Evolutionary conservation across 768 basidiomycete species (phyloP), one percentile per base, ranked within the genome.

Genomic region (Suillus clintonianus): DNA sequence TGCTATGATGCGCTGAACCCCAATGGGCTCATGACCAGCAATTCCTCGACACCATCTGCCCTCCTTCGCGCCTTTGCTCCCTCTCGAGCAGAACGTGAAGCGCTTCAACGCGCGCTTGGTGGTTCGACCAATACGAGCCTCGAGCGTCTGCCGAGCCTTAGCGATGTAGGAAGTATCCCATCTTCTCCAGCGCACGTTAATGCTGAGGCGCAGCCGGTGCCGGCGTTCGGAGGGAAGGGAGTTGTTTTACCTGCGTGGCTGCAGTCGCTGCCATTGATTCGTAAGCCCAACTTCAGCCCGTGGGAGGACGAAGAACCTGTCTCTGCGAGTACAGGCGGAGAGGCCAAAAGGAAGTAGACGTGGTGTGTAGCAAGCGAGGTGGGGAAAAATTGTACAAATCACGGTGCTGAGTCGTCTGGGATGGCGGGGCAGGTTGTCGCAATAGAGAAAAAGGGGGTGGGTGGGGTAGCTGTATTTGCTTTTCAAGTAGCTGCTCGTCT

Each of bases 1-100:
- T 67, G 78, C 8, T 87, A 81, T 68, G 87, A 88, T 64, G 84
- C 83, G 19, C 77, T 89, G 41, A 88, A 88, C 69, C 87, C 88
- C 11, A 87, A 82, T 48, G 86, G 88, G n/a, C 76, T 85, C 54
- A 66, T 78, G 50, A 64, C 81, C 5, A 72, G 78, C 55, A 47
- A 67, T 0, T 71, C 82, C 3, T 82, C 86, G 5, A 80, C 82
- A 11, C 83, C 72, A 54, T 80, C 76, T 53, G 84, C 83, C 36
- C 76, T 87, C 24, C 80, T 92, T 62, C 91, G 90, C 70, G 93
- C 92, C 19, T 95, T 95, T 74, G 92, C 91, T 41, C 93, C 92
- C 37, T 94, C 92, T 66, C 90, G 89, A 60, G 92, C 89, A 65
- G 93, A 95, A 81, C 90, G 93, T 48, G 90, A 93, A 76, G 92